Percentiles rank a stretch among this genome's conserved stretches.
Conservation (phyloP, 257 asterid genomes). For the Hygrophila difformis region DNA sequence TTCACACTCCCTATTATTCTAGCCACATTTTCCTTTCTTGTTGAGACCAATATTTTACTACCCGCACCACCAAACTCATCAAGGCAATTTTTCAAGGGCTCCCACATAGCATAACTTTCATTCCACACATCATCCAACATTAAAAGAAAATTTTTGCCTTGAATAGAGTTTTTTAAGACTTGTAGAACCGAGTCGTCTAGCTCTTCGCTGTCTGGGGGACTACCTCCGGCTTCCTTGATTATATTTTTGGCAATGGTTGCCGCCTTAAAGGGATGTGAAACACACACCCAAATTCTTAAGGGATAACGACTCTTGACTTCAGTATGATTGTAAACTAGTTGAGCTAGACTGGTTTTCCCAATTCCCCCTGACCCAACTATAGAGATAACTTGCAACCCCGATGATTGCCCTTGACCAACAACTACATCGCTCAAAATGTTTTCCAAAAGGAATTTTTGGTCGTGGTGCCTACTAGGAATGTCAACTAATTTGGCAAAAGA, state of each 20-base stretch:
- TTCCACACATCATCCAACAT: conserved; percentile 4
- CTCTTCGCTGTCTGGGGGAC: background rate
- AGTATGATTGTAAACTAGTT: conserved; percentile 12
- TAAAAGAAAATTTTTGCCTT: background rate
- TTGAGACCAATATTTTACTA: conserved; percentile 15
- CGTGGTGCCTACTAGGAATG: conserved; percentile 21
- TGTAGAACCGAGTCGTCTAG: background rate
- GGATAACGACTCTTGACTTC: conserved; percentile 9
- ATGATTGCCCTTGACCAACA: background rate
- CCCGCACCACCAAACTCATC: conserved; percentile 2
- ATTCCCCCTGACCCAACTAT: conserved; percentile 33
- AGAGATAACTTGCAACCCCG: conserved; percentile 15
- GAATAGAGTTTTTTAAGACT: background rate
- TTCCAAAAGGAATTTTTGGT: conserved; percentile 13
- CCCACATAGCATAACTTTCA: background rate
- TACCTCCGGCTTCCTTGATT: background rate
- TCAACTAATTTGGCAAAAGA: conserved; percentile 11
- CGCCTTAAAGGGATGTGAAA: conserved; percentile 11
- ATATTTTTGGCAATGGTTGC: background rate
- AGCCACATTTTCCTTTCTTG: conserved; percentile 20
- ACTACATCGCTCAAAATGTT: conserved; percentile 7
- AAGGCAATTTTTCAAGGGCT: background rate
- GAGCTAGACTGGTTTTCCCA: conserved; percentile 33
- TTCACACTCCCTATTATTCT: conserved; percentile 11
- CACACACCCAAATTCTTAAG: conserved; percentile 23